Base-by-base conservation (phyloP, 2,329 filamentous ascomycete species). In the Aspergillus chevalieri region DNA sequence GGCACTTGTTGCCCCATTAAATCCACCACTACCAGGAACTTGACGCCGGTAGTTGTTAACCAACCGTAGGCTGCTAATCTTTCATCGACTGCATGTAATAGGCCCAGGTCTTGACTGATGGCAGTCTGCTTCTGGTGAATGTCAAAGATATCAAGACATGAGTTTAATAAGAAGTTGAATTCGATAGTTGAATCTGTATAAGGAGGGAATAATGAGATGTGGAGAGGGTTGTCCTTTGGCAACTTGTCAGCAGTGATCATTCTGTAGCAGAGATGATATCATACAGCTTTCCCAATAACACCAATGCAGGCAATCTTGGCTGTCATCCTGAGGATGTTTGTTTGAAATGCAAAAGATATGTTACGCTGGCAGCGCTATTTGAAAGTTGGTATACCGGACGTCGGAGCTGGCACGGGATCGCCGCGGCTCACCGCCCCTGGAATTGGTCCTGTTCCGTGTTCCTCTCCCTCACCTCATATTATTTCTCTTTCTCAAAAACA, bases 11-110 rank as follows among this genome's bases (percentile, higher is more conserved):
- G 77, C 1, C 90, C 91, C 58, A 90, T 83, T 81, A 95, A 89
- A 72, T 98, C 92, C 26, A 97, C 86, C 3, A 96, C 82, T 54
- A 90, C 85, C 30, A 97, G 84, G 64, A 98, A 84, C 66, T 92
- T 91, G 55, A 95, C 83, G 38, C 90, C 90, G 22, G 93, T 97
- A 71, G 95, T 97, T 49, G 93, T 96, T 70, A 97, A 82, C 83
- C 89, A 96, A 62, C 93, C 93, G 74, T 97, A 98, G 58, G 90
- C 87, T 33, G 91, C 90, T 43, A 97, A 79, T 22, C 91, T 82
- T 73, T 98, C 92, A 74, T 97, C 93, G 52, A 97, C 79, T 51
- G 91, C 90, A 73, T 97, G 92, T 46, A 98, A 79, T 10, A 97
- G 81, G 26, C 93, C 92, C 57, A 93, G 85, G 67, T 97, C 92